Conservation (phyloP, 169 alveolate species). For the Pseudocohnilembus persalinus region DNA sequence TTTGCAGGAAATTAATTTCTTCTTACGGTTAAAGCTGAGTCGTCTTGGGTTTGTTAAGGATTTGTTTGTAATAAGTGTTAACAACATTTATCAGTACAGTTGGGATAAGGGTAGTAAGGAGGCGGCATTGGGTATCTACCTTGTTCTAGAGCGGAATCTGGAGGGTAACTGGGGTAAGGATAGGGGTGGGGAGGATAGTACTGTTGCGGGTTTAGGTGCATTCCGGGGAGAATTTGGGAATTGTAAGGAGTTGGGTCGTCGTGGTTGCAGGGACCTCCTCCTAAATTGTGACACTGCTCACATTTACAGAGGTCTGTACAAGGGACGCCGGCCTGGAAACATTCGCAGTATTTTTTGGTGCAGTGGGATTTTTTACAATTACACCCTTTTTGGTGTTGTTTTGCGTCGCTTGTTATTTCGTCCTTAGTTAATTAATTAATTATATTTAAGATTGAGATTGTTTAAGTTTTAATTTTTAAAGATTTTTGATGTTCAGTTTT, state of each 20-base stretch:
- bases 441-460: no score
- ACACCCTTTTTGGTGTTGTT: constrained; percentile 47
- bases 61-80: neutral
- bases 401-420: neutral
- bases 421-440: no score
- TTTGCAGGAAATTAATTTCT: no score
- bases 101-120: neutral
- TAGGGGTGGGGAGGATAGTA: neutral
- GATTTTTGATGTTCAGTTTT: no score
- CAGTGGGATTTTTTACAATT: constrained; percentile 48
- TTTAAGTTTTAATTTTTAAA: no score
- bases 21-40: neutral
- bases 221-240: neutral
- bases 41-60: neutral
- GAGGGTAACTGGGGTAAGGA: neutral
- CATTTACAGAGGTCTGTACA: constrained; percentile 56
- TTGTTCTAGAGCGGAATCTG: neutral
- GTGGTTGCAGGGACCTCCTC: neutral
- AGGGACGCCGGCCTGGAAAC: constrained; percentile 44
- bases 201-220: neutral
- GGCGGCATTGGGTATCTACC: neutral
- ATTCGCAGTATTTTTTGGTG: constrained; percentile 51
- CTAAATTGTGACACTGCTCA: constrained; percentile 41
- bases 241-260: neutral
- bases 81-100: neutral